Base-by-base conservation (phyloP, 2,329 filamentous ascomycete species). In the Talaromyces piceae region DNA sequence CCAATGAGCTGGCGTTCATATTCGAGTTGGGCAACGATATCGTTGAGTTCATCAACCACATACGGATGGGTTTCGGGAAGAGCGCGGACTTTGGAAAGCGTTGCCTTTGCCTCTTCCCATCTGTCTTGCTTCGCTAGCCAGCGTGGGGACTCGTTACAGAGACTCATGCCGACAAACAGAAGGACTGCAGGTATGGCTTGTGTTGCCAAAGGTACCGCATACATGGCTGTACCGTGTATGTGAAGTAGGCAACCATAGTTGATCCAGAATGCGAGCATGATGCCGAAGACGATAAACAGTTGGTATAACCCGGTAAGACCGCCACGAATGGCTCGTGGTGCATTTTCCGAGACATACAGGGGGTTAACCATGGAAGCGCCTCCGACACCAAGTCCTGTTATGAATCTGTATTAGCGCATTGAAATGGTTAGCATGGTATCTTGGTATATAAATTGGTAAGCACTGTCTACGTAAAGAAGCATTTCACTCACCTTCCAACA, bases 41-140 rank as follows among this genome's bases (percentile, higher is more conserved):
- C 81, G 30, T 74, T 71, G 51, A 84, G 75, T 62, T 85, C 82
- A 2, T 75, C 72, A 46, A 77, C 73, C n/a, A 82, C 61, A 59
- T 82, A 82, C 0, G 73, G 72, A 58, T 82, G 78, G 9, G 70
- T 68, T 9, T 69, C 51, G 1, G 75, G 71, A 2, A 86, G 70
- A 51, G 78, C 71, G 33, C 83, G 78, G 37, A 88, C 73, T 31
- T 66, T 71, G 18, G 77, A 73, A 5, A 88, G 74, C 16, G 81
- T 77, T 0, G 53, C 54, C 3, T 75, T 77, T 1, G 84, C 80
- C 37, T 83, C 72, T 54, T 87, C 83, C 82, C 82, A 86, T 56
- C 82, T 76, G 58, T 86, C 83, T 59, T 81, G 76, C 57, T 81
- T 80, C 22, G 83, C 84, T 22, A 84, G 77, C 78, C 80, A 87